Evolutionary conservation across 176 grass and related monocot species (phyloP).

Genomic region (Cenchrus americanus): DNA sequence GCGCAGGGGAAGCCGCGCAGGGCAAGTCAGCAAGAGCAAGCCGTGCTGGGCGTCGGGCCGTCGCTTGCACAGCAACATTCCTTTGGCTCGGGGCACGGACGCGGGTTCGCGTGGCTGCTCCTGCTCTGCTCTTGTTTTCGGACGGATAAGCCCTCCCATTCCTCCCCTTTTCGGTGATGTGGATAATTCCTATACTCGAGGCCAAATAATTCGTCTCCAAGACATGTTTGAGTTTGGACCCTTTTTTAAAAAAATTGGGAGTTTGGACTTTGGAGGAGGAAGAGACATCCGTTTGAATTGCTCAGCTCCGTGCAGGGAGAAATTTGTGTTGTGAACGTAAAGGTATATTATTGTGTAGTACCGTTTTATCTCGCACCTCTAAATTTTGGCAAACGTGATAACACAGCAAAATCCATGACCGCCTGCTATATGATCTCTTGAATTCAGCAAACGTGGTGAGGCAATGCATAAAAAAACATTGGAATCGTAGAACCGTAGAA

Average conservation of each 20-base stretch:
- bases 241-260: no score
- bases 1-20: conserved; percentile 10
- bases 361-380: no score
- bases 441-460: background rate
- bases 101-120: background rate
- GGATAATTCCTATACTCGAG: conserved; percentile 3
- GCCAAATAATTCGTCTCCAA: background rate
- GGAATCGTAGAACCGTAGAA: background rate
- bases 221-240: background rate
- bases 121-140: background rate
- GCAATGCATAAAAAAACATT: background rate
- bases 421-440: background rate
- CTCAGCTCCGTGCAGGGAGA: background rate
- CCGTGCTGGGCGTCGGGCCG: background rate
- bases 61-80: conserved; percentile 39
- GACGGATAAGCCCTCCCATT: conserved; percentile 27
- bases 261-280: background rate
- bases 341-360: no score
- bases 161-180: conserved; percentile 13
- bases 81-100: background rate
- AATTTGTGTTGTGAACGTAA: no score
- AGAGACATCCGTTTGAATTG: background rate
- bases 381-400: no score
- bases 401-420: no score
- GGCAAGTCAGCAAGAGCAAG: background rate